These are phyloP conservation scores for Amborella trichopoda DNA, from an alignment of 164 flowering plant genomes.

Conservation along the genomic window DNA sequence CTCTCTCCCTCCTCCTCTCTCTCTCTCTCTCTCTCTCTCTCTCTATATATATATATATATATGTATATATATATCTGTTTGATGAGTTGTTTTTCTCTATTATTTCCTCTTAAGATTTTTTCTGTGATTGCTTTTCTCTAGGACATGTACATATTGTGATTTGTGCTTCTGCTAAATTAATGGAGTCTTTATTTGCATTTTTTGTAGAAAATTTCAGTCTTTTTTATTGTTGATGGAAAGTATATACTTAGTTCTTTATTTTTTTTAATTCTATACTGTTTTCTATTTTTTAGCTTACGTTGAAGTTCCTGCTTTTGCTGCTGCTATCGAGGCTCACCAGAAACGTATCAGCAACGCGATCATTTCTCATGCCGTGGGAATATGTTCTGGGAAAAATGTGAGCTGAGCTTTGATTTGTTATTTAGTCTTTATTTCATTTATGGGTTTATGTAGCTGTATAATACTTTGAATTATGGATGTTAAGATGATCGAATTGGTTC, in stretches of 20 bases:
- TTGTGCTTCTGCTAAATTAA: no score
- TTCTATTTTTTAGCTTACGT: conserved; percentile 16
- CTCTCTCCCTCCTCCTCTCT: no score
- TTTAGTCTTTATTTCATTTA: not conserved
- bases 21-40: no score
- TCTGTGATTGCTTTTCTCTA: no score
- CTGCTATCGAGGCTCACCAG: conserved; percentile 84
- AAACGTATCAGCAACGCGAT: conserved; percentile 52
- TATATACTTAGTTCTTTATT: not conserved
- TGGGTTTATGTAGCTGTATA: not conserved
- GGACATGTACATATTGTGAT: no score
- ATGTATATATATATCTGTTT: no score
- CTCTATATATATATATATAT: no score
- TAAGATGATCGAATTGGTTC: no score
- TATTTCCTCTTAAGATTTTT: no score
- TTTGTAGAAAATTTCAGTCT: not conserved
- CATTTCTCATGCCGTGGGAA: conserved; percentile 42
- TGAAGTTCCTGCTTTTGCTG: conserved; percentile 76
- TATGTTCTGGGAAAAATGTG: conserved; percentile 47
- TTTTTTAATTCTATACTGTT: not conserved
- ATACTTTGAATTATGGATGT: no score
- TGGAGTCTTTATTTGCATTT: no score
- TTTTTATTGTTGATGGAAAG: not conserved
- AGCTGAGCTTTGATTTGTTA: not conserved
- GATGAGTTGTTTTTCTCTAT: no score